These are phyloP conservation scores for Linnemannia exigua DNA, from an alignment of 192 early-diverging fungal genomes.

Conservation along the genomic window DNA sequence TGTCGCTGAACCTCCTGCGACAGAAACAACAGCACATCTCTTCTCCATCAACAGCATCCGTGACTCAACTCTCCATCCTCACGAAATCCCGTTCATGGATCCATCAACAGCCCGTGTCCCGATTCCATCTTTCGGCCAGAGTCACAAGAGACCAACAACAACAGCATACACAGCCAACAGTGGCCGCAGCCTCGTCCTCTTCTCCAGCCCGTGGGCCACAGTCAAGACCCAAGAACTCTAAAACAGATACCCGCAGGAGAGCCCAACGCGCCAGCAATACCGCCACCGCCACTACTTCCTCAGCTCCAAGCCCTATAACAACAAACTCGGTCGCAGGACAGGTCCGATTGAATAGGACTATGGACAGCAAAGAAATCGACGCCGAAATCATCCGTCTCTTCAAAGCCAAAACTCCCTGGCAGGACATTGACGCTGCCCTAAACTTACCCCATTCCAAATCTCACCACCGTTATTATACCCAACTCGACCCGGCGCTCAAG, in stretches of 20 bases:
- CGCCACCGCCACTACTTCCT: neutral
- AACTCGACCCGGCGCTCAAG: constrained; percentile 29
- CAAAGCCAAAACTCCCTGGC: constrained; percentile 1
- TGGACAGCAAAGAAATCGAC: constrained; percentile 5
- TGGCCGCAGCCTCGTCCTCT: neutral
- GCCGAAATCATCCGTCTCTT: constrained; percentile 22
- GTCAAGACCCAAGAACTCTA: neutral
- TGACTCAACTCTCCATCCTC: too few relatives aligned
- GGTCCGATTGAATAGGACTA: neutral
- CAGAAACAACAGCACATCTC: neutral
- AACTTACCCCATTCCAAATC: constrained; percentile 19
- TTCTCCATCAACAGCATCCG: neutral
- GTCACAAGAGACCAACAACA: neutral
- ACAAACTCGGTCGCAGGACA: neutral
- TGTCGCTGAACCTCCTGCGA: neutral
- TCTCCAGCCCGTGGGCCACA: neutral
- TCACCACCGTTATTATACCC: constrained; percentile 38
- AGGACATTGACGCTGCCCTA: constrained; percentile 24
- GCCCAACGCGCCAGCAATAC: neutral
- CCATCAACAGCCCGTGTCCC: neutral
- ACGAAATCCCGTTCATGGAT: neutral
- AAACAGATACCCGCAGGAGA: neutral
- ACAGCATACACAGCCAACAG: neutral
- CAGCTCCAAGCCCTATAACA: neutral
- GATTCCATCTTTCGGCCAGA: neutral